Evolutionary conservation across 2,329 filamentous ascomycete genomes (phyloP), one percentile per base, ranked within the genome.

Genomic region (Monosporascus sp.): DNA sequence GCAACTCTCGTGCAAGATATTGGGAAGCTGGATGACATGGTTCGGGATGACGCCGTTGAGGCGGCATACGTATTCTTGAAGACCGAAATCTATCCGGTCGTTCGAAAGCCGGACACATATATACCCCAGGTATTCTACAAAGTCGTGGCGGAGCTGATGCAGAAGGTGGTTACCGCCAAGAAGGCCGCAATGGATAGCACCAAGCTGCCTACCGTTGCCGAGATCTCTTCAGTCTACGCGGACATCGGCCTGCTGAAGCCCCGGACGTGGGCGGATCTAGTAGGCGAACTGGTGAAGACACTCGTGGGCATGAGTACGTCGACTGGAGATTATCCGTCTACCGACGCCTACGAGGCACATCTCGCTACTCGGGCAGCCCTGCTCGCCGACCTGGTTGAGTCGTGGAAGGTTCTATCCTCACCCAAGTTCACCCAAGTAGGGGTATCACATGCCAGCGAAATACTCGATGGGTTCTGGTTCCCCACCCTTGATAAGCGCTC

Each of bases 371-470:
- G 66, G 40, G 63, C 70, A 37, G 59, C 53, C 8, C 65, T 75
- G 52, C 58, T 75, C 3, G 57, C 60, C 19, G 74, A 76, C 55
- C 65, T 77, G 3, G 59, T 75, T 17, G 67, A 72, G 22, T 65
- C 72, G 17, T 77, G 74, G 74, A 69, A 70, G 43, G 55, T 71
- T 14, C 66, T 76, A 52, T 67, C 68, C 27, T 55, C 69, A 19
- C 69, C 71, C n/a, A 60, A 56, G 17, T 35, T 54, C 31, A 51
- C 54, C 48, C 52, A 40, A 17, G 49, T 57, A 17, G 37, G 48
- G 11, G 43, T 31, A 16, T 44, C 37, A 17, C 37, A 50, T 7
- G 60, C 58, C 40, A 53, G 54, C 35, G 60, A 62, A 37, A 48
- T 63, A 17, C 59, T 51, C 20, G 63, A 63, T 50, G 63, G 51